phyloP scores from a whole-genome alignment of 169 alveolate species.

The Eimeria sp. region DNA sequence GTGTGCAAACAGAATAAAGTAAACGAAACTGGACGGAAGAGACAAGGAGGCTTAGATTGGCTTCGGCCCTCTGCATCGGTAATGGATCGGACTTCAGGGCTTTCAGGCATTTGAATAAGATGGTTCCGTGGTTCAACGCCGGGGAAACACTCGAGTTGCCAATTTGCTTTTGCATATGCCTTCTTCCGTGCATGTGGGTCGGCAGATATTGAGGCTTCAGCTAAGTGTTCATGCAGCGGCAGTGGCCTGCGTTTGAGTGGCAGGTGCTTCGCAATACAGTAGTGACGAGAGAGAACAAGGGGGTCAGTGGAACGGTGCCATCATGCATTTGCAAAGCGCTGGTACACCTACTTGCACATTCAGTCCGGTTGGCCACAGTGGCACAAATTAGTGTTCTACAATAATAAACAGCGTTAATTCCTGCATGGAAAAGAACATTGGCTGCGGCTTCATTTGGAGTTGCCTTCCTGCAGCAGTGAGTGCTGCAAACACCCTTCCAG shows the following conservation, averaged over 20 bases:
- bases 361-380: too few relatives aligned
- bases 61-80: background rate
- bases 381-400: too few relatives aligned
- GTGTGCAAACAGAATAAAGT: background rate
- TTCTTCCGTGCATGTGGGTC: background rate
- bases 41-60: background rate
- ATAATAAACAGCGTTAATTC: too few relatives aligned
- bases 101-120: background rate
- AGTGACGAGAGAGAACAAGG: background rate
- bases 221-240: background rate
- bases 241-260: background rate
- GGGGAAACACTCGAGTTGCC: background rate
- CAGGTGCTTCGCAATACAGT: background rate
- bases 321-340: background rate
- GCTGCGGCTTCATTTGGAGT: too few relatives aligned
- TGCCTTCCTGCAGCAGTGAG: too few relatives aligned
- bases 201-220: background rate
- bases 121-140: background rate
- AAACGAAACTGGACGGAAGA: too few relatives aligned
- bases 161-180: background rate
- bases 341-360: too few relatives aligned
- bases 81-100: background rate
- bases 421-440: too few relatives aligned
- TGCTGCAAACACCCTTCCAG: too few relatives aligned
- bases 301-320: background rate